Evolutionary conservation across 176 grass and related monocot species (phyloP).

Genomic region (Oryza officinalis): DNA sequence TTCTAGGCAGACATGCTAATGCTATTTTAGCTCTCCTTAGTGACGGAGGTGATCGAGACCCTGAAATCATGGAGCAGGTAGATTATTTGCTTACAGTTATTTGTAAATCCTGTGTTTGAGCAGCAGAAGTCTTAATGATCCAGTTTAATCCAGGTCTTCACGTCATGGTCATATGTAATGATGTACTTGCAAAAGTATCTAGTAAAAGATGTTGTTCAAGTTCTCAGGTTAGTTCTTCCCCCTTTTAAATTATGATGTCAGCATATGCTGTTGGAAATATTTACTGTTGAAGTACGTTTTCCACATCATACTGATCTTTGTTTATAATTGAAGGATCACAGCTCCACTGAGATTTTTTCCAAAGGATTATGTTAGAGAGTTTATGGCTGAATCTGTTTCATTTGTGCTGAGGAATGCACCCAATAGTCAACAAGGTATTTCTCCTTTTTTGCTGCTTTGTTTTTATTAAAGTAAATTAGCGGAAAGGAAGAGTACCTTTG

Average conservation of each 20-base stretch:
- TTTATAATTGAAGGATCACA: slow-evolving; percentile 72
- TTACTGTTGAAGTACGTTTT: not conserved
- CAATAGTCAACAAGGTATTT: slow-evolving; percentile 52
- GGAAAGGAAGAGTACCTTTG: not conserved
- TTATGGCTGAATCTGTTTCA: slow-evolving; percentile 93
- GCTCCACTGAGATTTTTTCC: slow-evolving; percentile 60
- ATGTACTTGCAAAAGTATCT: slow-evolving; percentile 99
- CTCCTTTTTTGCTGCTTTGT: slow-evolving; percentile 32
- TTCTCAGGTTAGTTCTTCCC: slow-evolving; percentile 71
- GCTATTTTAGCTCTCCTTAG: slow-evolving; percentile 66
- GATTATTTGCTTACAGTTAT: slow-evolving; percentile 25
- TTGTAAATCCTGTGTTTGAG: slow-evolving; percentile 31
- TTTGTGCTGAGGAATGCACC: slow-evolving; percentile 93
- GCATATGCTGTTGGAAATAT: not conserved
- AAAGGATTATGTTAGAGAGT: slow-evolving; percentile 86
- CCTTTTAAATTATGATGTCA: slow-evolving; percentile 1
- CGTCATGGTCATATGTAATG: slow-evolving; percentile 94
- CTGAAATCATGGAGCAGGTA: slow-evolving; percentile 93
- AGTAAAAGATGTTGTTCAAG: slow-evolving; percentile 71
- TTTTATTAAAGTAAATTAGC: slow-evolving; percentile 18
- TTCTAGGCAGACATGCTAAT: slow-evolving; percentile 60
- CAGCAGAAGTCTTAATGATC: slow-evolving; percentile 26
- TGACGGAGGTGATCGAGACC: slow-evolving; percentile 76
- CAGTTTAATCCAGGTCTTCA: slow-evolving; percentile 76
- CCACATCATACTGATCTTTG: slow-evolving; percentile 19